A percentile compares a stretch with the other conserved stretches of the same genome.
These are phyloP conservation scores for Clonostachys byssicola DNA, from an alignment of 2,329 filamentous ascomycete species.

Conservation along the genomic window DNA sequence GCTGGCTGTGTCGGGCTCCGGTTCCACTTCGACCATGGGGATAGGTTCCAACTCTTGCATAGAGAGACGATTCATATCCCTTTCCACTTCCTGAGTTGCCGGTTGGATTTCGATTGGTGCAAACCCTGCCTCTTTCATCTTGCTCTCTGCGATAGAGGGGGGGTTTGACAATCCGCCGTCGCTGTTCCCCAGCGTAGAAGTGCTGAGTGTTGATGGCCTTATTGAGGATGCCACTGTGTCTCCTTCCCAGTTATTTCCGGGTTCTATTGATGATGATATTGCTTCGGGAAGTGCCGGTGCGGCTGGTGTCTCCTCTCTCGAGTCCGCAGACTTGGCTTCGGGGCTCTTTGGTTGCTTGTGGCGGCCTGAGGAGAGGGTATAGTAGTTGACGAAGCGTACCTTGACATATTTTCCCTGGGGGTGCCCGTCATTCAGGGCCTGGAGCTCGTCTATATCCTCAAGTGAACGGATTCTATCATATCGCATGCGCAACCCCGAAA, in stretches of 20 bases:
- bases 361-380: slow-evolving; percentile 77
- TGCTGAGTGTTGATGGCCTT: not conserved
- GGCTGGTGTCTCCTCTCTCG: not conserved
- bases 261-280: too few species aligned
- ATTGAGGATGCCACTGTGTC: not conserved
- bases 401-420: not conserved
- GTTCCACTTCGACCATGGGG: slow-evolving; percentile 22
- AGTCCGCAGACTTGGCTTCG: not conserved
- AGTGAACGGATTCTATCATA: slow-evolving; percentile 68
- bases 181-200: not conserved
- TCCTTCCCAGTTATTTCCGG: not conserved
- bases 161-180: not conserved
- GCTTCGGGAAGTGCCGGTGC: too few species aligned
- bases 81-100: not conserved
- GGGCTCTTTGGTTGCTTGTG: slow-evolving; percentile 13
- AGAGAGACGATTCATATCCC: slow-evolving; percentile 11
- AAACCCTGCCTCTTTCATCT: not conserved
- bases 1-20: not conserved
- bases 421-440: slow-evolving; percentile 15
- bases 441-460: slow-evolving; percentile 63
- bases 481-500: slow-evolving; percentile 61
- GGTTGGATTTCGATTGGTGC: not conserved
- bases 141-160: not conserved
- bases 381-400: slow-evolving; percentile 85
- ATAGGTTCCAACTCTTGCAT: slow-evolving; percentile 31